phyloP scores from a whole-genome alignment of 2,329 filamentous ascomycete species.

The Scleromitrula shiraiana region DNA sequence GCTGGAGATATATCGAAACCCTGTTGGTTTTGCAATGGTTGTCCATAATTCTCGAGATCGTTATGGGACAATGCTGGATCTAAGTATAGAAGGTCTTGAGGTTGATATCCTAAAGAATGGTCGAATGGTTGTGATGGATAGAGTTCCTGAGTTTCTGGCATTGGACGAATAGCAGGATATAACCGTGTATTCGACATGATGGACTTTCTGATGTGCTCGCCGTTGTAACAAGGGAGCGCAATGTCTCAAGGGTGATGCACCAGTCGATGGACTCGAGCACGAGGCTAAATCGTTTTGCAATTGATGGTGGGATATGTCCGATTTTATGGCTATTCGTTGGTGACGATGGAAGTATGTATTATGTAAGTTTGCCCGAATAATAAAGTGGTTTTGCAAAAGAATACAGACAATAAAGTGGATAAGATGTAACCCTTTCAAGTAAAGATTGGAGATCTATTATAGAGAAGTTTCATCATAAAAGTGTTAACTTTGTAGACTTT shows the following conservation, averaged over 20 bases:
- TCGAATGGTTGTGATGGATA: conserved; percentile 4
- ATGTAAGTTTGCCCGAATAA: too few relatives aligned
- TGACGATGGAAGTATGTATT: too few relatives aligned
- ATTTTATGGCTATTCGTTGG: conserved; percentile 7
- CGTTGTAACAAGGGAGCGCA: not conserved
- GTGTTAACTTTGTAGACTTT: too few relatives aligned
- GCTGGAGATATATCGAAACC: not conserved
- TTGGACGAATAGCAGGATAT: conserved; percentile 5
- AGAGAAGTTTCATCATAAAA: too few relatives aligned
- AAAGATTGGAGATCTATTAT: too few relatives aligned
- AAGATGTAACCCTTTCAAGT: too few relatives aligned
- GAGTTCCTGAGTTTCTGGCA: not conserved
- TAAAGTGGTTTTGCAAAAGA: too few relatives aligned
- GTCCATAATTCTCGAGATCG: not conserved
- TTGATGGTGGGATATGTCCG: conserved; percentile 3
- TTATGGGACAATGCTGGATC: conserved; percentile 3
- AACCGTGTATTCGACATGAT: conserved; percentile 2
- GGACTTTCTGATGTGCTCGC: not conserved
- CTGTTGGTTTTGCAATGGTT: not conserved
- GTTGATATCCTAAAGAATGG: not conserved
- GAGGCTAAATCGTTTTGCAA: not conserved
- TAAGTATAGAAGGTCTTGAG: not conserved
- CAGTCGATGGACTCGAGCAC: not conserved
- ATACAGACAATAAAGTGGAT: too few relatives aligned
- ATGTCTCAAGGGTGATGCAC: not conserved